These are phyloP conservation scores for Fusarium avenaceum DNA, from an alignment of 2,329 filamentous ascomycete genomes.

Conservation along the genomic window DNA sequence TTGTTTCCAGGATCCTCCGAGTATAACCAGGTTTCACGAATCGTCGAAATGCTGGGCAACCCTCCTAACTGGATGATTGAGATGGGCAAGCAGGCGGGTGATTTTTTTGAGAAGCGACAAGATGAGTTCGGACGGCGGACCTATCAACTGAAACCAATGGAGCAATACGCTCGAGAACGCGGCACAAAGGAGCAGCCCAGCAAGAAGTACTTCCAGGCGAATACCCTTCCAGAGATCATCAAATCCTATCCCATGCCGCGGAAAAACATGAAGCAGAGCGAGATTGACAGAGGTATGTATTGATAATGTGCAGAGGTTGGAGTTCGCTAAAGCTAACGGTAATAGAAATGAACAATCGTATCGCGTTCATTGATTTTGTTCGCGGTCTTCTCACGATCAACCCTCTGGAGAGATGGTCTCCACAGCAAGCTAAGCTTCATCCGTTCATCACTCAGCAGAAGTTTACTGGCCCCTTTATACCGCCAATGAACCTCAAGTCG, in stretches of 20 bases:
- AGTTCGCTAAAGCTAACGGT: constrained; percentile 38
- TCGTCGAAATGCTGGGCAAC: constrained; percentile 97
- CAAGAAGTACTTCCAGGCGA: constrained; percentile 99
- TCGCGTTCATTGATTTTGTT: constrained; percentile 98
- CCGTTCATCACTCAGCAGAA: constrained; percentile 99
- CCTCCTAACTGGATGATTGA: constrained; percentile 99
- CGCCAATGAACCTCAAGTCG: constrained; percentile 95
- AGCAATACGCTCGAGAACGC: constrained; percentile 96
- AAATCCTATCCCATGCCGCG: constrained; percentile 97
- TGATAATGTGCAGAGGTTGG: neutral
- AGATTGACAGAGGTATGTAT: constrained; percentile 90
- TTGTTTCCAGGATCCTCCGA: constrained; percentile 97
- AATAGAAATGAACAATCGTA: constrained; percentile 96
- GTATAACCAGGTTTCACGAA: constrained; percentile 97
- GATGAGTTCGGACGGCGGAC: constrained; percentile 94
- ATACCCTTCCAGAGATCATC: constrained; percentile 95
- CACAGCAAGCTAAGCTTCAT: constrained; percentile 95
- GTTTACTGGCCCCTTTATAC: constrained; percentile 94
- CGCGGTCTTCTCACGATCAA: constrained; percentile 94
- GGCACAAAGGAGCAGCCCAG: constrained; percentile 98
- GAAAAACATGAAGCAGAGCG: constrained; percentile 98
- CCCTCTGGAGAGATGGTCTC: constrained; percentile 96
- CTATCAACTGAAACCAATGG: constrained; percentile 95
- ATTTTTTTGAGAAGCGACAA: constrained; percentile 93
- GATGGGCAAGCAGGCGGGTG: constrained; percentile 96